Evolutionary conservation across 2,329 filamentous ascomycete genomes (phyloP), one percentile per base, ranked within the genome.

Genomic region (Chaetomiaceae sp.): DNA sequence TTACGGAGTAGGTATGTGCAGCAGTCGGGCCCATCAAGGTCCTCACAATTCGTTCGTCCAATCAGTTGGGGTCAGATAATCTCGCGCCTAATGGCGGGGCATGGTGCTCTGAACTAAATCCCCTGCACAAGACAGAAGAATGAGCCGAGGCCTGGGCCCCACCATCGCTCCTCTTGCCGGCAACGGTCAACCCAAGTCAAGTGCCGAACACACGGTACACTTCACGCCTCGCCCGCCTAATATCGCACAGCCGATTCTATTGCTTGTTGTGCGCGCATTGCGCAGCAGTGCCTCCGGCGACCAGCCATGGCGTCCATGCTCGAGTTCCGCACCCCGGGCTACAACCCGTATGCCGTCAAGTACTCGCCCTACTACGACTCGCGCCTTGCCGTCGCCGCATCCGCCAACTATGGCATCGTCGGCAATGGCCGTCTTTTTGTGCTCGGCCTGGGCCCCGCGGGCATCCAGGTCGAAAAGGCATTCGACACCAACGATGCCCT

Each of bases 301-400:
- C 25, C 14, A 2, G 60, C 55, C 52, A 73, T 70, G 75, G 76
- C 67, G 58, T 66, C 70, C 33, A 96, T 97, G 90, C 85, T 97
- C 64, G 90, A 96, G 73, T 97, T 89, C 74, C 87, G 89, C 59
- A 97, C 94, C 20, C 81, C 89, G 67, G 94, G 94, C 65, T 97
- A 84, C 79, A 96, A 97, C 71, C 91, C 91, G 65, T 96, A 95
- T 73, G 89, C 89, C 62, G 90, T 96, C 71, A 96, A 96, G 73
- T 99, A 97, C 78, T 97, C 92, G 51, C 94, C 94, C 6, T 99
- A 96, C 76, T 95, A 95, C 75, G 94, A 97, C 75, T 94, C 89
- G 61, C 85, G 91, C 58, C 84, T 99, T 59, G 92, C 92, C 53
- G 90, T 96, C 64, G 89, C 89, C 27, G 81, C 88, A 1, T 87